Evolutionary conservation across 129 eudicot species (phyloP).

Genomic region (Cynara cardunculus): DNA sequence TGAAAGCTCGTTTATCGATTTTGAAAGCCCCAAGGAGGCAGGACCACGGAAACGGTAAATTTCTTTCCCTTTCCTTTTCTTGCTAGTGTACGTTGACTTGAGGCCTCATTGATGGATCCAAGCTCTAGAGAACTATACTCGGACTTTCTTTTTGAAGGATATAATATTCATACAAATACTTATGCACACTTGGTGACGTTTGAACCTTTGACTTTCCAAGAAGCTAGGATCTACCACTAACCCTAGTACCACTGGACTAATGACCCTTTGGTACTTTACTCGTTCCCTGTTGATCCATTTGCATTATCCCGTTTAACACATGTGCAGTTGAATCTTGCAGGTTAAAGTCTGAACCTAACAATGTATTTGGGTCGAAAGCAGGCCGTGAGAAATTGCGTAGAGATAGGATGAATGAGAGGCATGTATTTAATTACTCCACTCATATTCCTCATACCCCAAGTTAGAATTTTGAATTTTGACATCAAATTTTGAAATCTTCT

Average conservation of each 20-base stretch:
- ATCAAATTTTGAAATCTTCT: conserved; percentile 17
- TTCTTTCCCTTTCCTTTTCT: not conserved
- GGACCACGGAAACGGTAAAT: conserved; percentile 59
- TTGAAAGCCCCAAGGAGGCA: conserved; percentile 45
- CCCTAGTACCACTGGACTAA: not conserved
- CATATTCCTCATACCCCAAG: not conserved
- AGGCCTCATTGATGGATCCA: not conserved
- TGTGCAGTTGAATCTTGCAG: conserved; percentile 32
- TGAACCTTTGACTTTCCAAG: not conserved
- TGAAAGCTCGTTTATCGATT: conserved; percentile 47
- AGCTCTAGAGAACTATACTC: not conserved
- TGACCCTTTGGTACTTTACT: not conserved
- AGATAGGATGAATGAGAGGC: conserved; percentile 74
- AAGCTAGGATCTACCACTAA: not conserved
- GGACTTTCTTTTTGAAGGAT: not conserved
- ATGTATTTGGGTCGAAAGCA: conserved; percentile 59
- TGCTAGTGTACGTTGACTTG: not conserved
- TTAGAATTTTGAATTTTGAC: not conserved
- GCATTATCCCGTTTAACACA: conserved; percentile 2
- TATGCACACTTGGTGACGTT: not conserved
- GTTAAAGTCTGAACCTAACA: conserved; percentile 47
- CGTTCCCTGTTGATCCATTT: not conserved
- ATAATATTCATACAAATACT: not conserved
- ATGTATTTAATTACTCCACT: conserved; percentile 10
- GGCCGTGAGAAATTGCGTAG: conserved; percentile 72